Conservation (phyloP, 441 rosid species). For the Populus hybrid region DNA sequence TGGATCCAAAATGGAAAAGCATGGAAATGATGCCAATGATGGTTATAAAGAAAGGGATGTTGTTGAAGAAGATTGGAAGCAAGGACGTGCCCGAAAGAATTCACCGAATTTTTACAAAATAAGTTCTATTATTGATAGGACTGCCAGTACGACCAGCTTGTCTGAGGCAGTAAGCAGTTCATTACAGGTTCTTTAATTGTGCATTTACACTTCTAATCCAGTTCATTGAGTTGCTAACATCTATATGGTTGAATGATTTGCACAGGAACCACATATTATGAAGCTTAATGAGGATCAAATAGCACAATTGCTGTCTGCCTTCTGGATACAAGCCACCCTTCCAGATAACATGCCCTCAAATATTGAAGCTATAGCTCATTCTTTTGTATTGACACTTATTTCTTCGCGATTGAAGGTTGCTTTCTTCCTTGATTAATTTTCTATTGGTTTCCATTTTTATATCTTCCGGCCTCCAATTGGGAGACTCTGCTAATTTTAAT, state of each 20-base stretch:
- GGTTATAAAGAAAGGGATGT: slow-evolving; percentile 42
- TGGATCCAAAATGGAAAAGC: slow-evolving; percentile 46
- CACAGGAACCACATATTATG: slow-evolving; percentile 71
- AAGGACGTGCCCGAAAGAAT: slow-evolving; percentile 44
- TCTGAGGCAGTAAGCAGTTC: slow-evolving; percentile 45
- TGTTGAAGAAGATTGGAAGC: slow-evolving; percentile 53
- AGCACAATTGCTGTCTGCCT: slow-evolving; percentile 76
- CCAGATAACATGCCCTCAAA: slow-evolving; percentile 83
- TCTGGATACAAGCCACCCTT: slow-evolving; percentile 83
- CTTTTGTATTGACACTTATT: slow-evolving; percentile 60
- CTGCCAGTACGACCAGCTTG: slow-evolving; percentile 43
- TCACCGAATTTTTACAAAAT: slow-evolving; percentile 68
- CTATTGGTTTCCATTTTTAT: not conserved
- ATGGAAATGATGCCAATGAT: slow-evolving; percentile 28
- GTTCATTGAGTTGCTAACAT: slow-evolving; percentile 4
- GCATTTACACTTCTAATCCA: slow-evolving; percentile 5
- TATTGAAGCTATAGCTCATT: slow-evolving; percentile 91
- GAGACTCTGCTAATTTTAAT: not conserved
- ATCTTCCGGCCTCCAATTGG: not conserved
- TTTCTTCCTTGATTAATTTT: not conserved
- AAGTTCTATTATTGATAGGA: slow-evolving; percentile 69
- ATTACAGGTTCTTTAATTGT: slow-evolving; percentile 1
- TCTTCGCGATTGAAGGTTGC: slow-evolving; percentile 75
- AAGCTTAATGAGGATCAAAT: slow-evolving; percentile 92
- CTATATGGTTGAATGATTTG: slow-evolving; percentile 17